Evolutionary conservation across 2,329 filamentous ascomycete species (phyloP).

Genomic region (Aspergillus ustus): DNA sequence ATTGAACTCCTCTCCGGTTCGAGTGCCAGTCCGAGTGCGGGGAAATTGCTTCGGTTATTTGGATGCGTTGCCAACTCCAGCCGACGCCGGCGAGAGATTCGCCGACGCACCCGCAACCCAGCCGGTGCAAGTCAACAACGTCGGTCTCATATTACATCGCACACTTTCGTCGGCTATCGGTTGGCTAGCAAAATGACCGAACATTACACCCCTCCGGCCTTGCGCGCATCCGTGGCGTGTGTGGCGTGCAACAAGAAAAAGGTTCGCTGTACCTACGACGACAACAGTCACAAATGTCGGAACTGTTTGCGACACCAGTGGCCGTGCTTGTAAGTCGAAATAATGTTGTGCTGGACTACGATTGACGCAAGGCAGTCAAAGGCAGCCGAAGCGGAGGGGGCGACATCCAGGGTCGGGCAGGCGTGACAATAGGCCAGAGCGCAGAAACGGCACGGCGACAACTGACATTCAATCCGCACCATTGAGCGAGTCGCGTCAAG

Average conservation of each 20-base stretch:
- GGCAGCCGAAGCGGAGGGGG: not conserved
- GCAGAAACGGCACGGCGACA: not conserved
- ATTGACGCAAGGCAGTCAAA: not conserved
- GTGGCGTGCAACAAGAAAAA: conserved; percentile 39
- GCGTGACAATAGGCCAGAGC: not conserved
- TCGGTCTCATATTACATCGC: not conserved
- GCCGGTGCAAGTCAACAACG: not conserved
- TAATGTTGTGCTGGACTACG: not conserved
- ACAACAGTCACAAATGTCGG: conserved; percentile 27
- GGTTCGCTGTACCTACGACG: conserved; percentile 35
- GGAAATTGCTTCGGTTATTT: not conserved
- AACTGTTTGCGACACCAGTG: conserved; percentile 34
- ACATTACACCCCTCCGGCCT: conserved; percentile 27
- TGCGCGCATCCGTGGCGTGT: conserved; percentile 36
- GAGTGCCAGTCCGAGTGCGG: not conserved
- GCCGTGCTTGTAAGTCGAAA: conserved; percentile 32
- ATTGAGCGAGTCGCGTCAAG: not conserved
- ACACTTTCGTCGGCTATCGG: not conserved
- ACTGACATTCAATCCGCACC: not conserved
- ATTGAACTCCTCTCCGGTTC: not conserved
- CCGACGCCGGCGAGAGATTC: no score
- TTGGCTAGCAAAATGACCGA: not conserved
- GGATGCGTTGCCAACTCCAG: not conserved
- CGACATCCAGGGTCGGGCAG: not conserved
- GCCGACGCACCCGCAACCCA: no score